These are phyloP conservation scores for Mycena vitilis DNA, from an alignment of 768 basidiomycete genomes.

Conservation along the genomic window DNA sequence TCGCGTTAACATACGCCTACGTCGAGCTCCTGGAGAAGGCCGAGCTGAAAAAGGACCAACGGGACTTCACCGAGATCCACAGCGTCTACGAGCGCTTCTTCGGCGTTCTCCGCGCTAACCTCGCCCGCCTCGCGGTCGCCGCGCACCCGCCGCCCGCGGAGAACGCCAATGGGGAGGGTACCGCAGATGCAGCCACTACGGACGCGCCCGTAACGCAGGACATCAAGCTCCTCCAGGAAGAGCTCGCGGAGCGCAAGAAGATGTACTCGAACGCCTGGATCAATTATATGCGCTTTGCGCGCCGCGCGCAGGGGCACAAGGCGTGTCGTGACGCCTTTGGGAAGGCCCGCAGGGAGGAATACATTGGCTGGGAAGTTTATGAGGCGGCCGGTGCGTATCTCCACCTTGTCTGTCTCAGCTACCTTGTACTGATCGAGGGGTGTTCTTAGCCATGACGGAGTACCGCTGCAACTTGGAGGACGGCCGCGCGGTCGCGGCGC, in stretches of 20 bases:
- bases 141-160: conserved; percentile 40
- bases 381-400: conserved; percentile 83
- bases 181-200: background rate
- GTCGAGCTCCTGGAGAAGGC: conserved; percentile 69
- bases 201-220: background rate
- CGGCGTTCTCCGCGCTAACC: conserved; percentile 67
- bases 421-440: background rate
- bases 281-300: conserved; percentile 93
- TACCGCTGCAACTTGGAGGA: conserved; percentile 86
- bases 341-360: conserved; percentile 81
- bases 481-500: conserved; percentile 74
- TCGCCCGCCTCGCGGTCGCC: conserved; percentile 69
- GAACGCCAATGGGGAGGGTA: background rate
- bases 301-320: conserved; percentile 89
- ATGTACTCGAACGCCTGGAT: conserved; percentile 86
- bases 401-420: conserved; percentile 9
- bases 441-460: conserved; percentile 84
- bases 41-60: conserved; percentile 62
- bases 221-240: conserved; percentile 38
- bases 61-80: conserved; percentile 76
- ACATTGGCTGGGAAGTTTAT: conserved; percentile 91
- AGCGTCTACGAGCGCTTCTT: conserved; percentile 80
- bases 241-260: conserved; percentile 66
- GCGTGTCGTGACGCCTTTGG: conserved; percentile 81
- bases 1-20: conserved; percentile 90